Evolutionary conservation across 1,139 yeast species (phyloP).

Genomic region (Saccharomyces hybrid): DNA sequence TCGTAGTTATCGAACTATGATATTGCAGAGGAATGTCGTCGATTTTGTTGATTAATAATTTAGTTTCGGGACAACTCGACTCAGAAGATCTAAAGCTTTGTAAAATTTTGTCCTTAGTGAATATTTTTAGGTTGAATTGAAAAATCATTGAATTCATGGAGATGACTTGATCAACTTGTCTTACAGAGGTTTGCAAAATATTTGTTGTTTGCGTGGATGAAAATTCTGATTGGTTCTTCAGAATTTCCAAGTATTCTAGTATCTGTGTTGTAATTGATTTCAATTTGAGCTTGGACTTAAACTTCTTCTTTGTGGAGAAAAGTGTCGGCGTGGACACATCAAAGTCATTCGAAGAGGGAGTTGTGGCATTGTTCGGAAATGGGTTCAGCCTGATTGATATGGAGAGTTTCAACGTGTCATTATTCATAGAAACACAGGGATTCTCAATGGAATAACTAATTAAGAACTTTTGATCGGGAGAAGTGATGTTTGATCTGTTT

Average conservation of each 20-base stretch:
- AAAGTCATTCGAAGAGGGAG: neutral
- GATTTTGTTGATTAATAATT: conserved; percentile 20
- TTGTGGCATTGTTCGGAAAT: conserved; percentile 32
- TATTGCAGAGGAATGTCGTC: conserved; percentile 31
- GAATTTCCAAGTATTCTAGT: conserved; percentile 41
- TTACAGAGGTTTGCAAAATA: conserved; percentile 23
- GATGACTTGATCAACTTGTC: conserved; percentile 25
- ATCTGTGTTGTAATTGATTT: conserved; percentile 43
- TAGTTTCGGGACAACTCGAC: conserved; percentile 8
- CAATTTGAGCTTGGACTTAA: conserved; percentile 35
- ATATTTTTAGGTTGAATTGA: conserved; percentile 19
- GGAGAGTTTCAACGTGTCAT: conserved; percentile 32
- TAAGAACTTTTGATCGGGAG: conserved; percentile 26
- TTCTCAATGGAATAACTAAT: conserved; percentile 22
- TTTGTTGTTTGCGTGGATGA: conserved; percentile 9
- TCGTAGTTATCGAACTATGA: conserved; percentile 37
- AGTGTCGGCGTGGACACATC: neutral
- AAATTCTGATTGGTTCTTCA: neutral
- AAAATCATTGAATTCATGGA: conserved; percentile 22
- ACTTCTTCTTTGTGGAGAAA: conserved; percentile 10
- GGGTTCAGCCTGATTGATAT: conserved; percentile 37
- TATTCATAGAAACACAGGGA: conserved; percentile 42
- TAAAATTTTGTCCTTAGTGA: conserved; percentile 23
- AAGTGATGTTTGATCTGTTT: conserved; percentile 19
- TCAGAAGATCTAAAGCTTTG: conserved; percentile 21